Evolutionary conservation across 2,329 filamentous ascomycete species (phyloP).

Genomic region (Fulvia fulva): DNA sequence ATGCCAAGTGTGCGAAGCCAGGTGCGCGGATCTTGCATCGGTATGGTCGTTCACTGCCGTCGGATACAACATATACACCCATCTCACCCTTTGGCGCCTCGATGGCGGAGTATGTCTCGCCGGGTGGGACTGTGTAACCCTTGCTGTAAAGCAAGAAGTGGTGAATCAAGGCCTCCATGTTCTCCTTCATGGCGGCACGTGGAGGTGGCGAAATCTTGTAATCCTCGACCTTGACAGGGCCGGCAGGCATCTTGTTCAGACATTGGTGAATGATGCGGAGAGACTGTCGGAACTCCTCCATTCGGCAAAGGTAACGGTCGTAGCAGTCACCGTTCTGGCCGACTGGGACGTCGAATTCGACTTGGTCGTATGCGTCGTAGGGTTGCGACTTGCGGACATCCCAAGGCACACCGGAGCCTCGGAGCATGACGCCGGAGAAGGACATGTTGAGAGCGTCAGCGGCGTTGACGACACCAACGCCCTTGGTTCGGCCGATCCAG

Average conservation of each 20-base stretch:
- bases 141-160: slow-evolving; percentile 99
- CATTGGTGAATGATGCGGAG: slow-evolving; percentile 98
- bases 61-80: slow-evolving; percentile 94
- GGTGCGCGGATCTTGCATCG: slow-evolving; percentile 96
- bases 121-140: slow-evolving; percentile 93
- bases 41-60: slow-evolving; percentile 94
- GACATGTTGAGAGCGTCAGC: slow-evolving; percentile 94
- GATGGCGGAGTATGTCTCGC: slow-evolving; percentile 96
- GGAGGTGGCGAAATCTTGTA: slow-evolving; percentile 97
- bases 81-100: slow-evolving; percentile 99
- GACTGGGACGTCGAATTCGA: slow-evolving; percentile 97
- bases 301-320: slow-evolving; percentile 96
- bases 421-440: slow-evolving; percentile 96
- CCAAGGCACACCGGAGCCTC: slow-evolving; percentile 92
- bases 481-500: slow-evolving; percentile 89
- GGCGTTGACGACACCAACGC: slow-evolving; percentile 85
- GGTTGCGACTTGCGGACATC: slow-evolving; percentile 95
- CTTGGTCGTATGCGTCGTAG: slow-evolving; percentile 95
- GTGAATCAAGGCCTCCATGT: slow-evolving; percentile 99
- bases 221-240: slow-evolving; percentile 92
- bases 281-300: slow-evolving; percentile 99
- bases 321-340: slow-evolving; percentile 98
- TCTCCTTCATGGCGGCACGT: slow-evolving; percentile 99
- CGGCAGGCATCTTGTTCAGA: slow-evolving; percentile 96
- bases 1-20: slow-evolving; percentile 89